A percentile compares a stretch with the other conserved stretches of the same genome.
Evolutionary conservation across 2,329 filamentous ascomycete species (phyloP).

Genomic region (Aspergillus piperis): DNA sequence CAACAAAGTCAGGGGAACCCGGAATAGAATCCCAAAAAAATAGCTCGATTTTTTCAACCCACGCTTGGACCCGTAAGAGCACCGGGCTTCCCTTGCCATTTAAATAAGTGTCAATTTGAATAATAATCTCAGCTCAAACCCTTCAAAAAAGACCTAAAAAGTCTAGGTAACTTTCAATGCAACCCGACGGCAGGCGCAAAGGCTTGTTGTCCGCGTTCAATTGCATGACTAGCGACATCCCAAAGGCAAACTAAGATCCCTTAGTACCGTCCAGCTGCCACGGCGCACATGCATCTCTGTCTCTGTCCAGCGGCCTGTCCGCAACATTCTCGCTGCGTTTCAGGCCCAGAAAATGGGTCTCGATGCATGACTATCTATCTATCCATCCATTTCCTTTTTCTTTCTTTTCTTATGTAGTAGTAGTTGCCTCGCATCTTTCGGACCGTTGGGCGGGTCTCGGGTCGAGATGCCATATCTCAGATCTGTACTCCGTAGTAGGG

Average conservation of each 20-base stretch:
- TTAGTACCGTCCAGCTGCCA: not conserved
- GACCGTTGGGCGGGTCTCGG: too few relatives aligned
- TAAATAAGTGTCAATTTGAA: not conserved
- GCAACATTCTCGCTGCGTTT: not conserved
- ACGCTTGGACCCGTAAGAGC: slow-evolving; percentile 6
- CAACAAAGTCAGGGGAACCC: too few relatives aligned
- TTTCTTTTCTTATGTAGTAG: too few relatives aligned
- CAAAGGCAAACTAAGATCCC: not conserved
- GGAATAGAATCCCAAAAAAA: too few relatives aligned
- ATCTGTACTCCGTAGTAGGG: too few relatives aligned
- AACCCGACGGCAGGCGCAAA: not conserved
- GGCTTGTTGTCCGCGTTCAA: not conserved
- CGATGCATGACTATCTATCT: too few relatives aligned
- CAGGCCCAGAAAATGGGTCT: not conserved
- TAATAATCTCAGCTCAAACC: not conserved
- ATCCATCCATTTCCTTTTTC: too few relatives aligned
- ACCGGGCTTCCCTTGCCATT: not conserved
- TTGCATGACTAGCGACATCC: not conserved
- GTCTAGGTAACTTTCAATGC: not conserved
- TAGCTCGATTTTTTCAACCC: not conserved
- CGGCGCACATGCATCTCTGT: not conserved
- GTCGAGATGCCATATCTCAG: too few relatives aligned
- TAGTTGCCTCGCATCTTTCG: not conserved
- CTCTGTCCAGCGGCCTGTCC: not conserved
- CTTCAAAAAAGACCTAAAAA: not conserved